These are phyloP conservation scores for Aphanomyces invadans DNA, from an alignment of 352 stramenopile species.

Conservation along the genomic window DNA sequence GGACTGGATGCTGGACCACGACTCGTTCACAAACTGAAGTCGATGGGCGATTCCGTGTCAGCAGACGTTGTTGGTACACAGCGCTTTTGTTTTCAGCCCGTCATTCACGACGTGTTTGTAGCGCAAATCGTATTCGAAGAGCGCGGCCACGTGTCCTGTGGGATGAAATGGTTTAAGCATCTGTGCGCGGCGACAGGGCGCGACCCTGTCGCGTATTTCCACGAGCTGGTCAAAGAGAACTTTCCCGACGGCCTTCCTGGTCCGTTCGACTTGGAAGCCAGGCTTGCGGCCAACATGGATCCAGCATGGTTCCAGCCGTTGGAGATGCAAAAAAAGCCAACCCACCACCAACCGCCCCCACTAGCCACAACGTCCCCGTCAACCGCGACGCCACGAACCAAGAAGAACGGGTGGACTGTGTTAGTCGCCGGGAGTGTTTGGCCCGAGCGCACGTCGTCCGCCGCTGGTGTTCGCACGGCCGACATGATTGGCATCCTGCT, in stretches of 20 bases:
- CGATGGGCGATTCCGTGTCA: slow-evolving; percentile 55
- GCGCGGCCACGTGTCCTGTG: slow-evolving; percentile 58
- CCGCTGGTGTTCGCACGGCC: slow-evolving; percentile 75
- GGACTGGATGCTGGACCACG: slow-evolving; percentile 68
- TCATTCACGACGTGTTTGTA: slow-evolving; percentile 4
- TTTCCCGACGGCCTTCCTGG: slow-evolving; percentile 71
- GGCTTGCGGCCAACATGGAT: slow-evolving; percentile 62
- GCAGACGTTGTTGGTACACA: slow-evolving; percentile 41
- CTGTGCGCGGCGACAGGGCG: slow-evolving; percentile 40
- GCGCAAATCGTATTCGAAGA: slow-evolving; percentile 76
- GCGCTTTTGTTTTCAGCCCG: neutral
- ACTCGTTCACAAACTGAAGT: slow-evolving; percentile 65
- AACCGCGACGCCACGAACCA: neutral
- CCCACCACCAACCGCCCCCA: too few species aligned
- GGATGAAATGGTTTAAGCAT: slow-evolving; percentile 75
- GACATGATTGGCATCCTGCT: slow-evolving; percentile 67
- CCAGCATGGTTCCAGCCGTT: slow-evolving; percentile 62
- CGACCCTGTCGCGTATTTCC: slow-evolving; percentile 63
- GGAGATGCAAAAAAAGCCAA: slow-evolving; percentile 39
- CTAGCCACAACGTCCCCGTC: neutral
- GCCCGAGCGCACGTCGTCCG: slow-evolving; percentile 83
- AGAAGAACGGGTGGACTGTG: slow-evolving; percentile 34
- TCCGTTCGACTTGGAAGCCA: slow-evolving; percentile 64
- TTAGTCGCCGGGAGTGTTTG: slow-evolving; percentile 66
- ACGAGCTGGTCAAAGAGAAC: slow-evolving; percentile 66